phyloP scores from a whole-genome alignment of 2,329 filamentous ascomycete species.

The Penicillium capsulatum region DNA sequence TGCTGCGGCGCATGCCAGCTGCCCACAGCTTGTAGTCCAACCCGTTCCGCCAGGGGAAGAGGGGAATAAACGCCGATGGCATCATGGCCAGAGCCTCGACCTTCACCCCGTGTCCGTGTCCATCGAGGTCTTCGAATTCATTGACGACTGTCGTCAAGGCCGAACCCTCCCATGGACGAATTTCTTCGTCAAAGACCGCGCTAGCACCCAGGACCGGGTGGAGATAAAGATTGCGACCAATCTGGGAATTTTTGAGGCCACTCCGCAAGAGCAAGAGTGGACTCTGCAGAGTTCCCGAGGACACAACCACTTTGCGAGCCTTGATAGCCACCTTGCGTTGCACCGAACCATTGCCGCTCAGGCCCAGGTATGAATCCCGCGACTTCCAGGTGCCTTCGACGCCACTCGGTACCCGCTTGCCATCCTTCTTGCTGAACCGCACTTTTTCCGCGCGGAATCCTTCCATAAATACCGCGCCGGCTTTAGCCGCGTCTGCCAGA shows the following conservation, averaged over 20 bases:
- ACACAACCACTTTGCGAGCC: constrained; percentile 76
- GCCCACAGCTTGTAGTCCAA: constrained; percentile 68
- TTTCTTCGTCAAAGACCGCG: constrained; percentile 65
- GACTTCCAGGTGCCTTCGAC: constrained; percentile 72
- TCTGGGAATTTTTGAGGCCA: constrained; percentile 73
- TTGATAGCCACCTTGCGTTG: constrained; percentile 64
- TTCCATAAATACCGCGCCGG: constrained; percentile 78
- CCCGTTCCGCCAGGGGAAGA: constrained; percentile 63
- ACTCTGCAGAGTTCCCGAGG: constrained; percentile 70
- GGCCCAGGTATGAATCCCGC: constrained; percentile 59
- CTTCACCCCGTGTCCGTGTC: constrained; percentile 74
- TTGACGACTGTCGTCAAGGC: constrained; percentile 75
- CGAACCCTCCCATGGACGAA: constrained; percentile 68
- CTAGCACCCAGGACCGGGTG: constrained; percentile 59
- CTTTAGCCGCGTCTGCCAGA: constrained; percentile 71
- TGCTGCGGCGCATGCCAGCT: constrained; percentile 65
- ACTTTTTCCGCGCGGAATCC: constrained; percentile 70
- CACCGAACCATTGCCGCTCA: constrained; percentile 50
- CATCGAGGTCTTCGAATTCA: constrained; percentile 76
- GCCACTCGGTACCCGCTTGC: constrained; percentile 60
- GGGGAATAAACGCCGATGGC: constrained; percentile 60
- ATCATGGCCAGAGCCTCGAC: constrained; percentile 74
- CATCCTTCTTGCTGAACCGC: constrained; percentile 57
- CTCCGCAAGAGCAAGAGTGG: constrained; percentile 73
- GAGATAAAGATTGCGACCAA: constrained; percentile 75